Conservation (phyloP, 2,329 filamentous ascomycete genomes). For the Colletotrichum sp. region DNA sequence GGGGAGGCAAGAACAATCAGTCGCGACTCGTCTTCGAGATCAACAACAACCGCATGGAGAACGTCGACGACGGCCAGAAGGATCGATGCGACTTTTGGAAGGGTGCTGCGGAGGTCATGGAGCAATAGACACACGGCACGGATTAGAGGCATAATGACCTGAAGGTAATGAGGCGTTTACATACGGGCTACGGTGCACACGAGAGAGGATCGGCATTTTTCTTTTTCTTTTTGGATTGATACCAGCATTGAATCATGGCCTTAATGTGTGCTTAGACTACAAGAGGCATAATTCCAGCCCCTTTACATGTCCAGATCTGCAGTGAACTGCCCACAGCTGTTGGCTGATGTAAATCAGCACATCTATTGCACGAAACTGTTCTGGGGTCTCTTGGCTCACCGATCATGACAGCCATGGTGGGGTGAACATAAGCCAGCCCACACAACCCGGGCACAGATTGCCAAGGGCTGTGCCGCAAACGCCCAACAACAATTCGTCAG, state of each 20-base stretch:
- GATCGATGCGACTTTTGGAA: constrained; percentile 48
- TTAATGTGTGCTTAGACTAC: neutral
- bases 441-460: neutral
- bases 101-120: constrained; percentile 34
- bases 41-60: constrained; percentile 45
- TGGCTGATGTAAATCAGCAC: neutral
- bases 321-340: neutral
- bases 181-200: neutral
- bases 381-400: neutral
- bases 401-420: neutral
- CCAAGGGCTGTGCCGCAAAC: neutral
- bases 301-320: neutral
- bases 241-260: neutral
- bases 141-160: neutral
- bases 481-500: neutral
- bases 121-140: constrained; percentile 6
- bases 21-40: constrained; percentile 46
- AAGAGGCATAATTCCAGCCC: neutral
- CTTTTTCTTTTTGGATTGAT: neutral
- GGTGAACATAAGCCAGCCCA: neutral
- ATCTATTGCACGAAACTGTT: neutral
- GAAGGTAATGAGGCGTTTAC: constrained; percentile 8
- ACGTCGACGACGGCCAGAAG: constrained; percentile 34
- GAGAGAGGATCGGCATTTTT: neutral
- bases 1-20: constrained; percentile 31